Conservation (phyloP, 768 basidiomycete species). For the Boletellus ananiceps region DNA sequence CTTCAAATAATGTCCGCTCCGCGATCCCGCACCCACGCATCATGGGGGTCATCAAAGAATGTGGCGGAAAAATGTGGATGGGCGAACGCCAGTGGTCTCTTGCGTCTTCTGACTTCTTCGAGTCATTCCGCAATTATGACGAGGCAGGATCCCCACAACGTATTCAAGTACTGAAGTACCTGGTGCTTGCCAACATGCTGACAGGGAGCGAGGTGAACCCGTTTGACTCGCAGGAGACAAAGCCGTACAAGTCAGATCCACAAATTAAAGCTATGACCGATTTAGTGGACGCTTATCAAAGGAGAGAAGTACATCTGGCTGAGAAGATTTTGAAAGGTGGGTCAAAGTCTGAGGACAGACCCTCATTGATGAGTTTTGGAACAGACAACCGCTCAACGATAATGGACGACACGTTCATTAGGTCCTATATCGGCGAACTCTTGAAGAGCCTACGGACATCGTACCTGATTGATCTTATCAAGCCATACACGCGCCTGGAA, state of each 20-base stretch:
- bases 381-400: conserved; percentile 92
- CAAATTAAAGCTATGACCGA: conserved; percentile 99
- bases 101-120: conserved; percentile 97
- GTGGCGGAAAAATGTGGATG: conserved; percentile 99
- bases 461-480: conserved; percentile 96
- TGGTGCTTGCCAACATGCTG: conserved; percentile 96
- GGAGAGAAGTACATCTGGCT: conserved; percentile 93
- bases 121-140: conserved; percentile 97
- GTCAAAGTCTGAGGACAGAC: conserved; percentile 10
- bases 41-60: conserved; percentile 99
- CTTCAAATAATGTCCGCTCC: conserved; percentile 85
- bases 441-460: conserved; percentile 91
- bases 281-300: conserved; percentile 93
- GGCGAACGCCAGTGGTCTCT: conserved; percentile 98
- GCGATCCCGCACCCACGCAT: conserved; percentile 98
- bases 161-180: conserved; percentile 97
- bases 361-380: neutral
- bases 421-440: conserved; percentile 93
- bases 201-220: conserved; percentile 98
- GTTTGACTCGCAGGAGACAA: conserved; percentile 99
- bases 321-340: conserved; percentile 90
- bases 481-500: conserved; percentile 94
- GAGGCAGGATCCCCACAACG: conserved; percentile 95
- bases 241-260: conserved; percentile 93
- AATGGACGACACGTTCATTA: conserved; percentile 94